Evolutionary conservation across 192 early-diverging fungal genomes (phyloP).

Genomic region (Radiomyces spectabilis): DNA sequence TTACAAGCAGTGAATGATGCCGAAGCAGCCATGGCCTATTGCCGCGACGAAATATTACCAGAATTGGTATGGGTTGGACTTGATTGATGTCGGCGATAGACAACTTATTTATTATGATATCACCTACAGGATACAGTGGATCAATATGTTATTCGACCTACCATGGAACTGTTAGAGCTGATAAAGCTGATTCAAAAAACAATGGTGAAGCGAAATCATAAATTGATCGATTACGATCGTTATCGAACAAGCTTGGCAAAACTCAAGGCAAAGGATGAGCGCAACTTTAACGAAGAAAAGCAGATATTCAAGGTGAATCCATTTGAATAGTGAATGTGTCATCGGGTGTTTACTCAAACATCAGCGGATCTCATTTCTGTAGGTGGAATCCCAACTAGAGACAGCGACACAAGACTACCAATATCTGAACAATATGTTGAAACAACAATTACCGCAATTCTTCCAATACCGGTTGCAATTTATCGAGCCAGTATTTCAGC

Average conservation of each 20-base stretch:
- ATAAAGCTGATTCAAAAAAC: slow-evolving; percentile 72
- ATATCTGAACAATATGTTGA: slow-evolving; percentile 73
- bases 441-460: slow-evolving; percentile 70
- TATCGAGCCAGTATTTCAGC: slow-evolving; percentile 82
- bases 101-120: background rate
- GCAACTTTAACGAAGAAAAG: slow-evolving; percentile 59
- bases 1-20: slow-evolving; percentile 45
- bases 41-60: slow-evolving; percentile 50
- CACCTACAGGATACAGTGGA: slow-evolving; percentile 59
- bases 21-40: slow-evolving; percentile 33
- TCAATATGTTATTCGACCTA: slow-evolving; percentile 66
- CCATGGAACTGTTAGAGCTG: slow-evolving; percentile 64
- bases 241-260: slow-evolving; percentile 67
- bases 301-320: slow-evolving; percentile 49
- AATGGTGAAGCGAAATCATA: slow-evolving; percentile 86
- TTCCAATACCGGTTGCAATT: slow-evolving; percentile 64
- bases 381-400: slow-evolving; percentile 65
- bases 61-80: slow-evolving; percentile 49
- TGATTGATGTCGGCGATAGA: no score
- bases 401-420: slow-evolving; percentile 82
- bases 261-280: slow-evolving; percentile 61
- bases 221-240: slow-evolving; percentile 91
- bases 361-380: no score
- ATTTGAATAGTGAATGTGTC: no score
- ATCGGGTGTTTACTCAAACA: background rate